Evolutionary conservation across 23 red algal species (phyloP), one percentile per base, ranked within the genome.

Genomic region (Porphyridium purpureum): DNA sequence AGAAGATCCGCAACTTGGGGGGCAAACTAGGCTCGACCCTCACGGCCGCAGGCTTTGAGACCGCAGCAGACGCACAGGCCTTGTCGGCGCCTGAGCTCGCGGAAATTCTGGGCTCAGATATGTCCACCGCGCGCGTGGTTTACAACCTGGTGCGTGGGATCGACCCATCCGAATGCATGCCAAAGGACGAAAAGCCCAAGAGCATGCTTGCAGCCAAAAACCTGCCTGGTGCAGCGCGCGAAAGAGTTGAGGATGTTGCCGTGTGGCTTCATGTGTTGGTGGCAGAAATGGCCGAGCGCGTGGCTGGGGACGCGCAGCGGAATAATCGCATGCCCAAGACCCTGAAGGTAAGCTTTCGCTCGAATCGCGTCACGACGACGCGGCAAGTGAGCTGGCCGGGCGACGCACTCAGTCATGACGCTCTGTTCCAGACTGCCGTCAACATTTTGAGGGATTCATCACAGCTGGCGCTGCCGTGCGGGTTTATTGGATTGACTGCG

Each of bases 151-250:
- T 80, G 25, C 64, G 84, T 19, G 84, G 84, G 14, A 48, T 72
- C 35, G 84, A 93, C 32, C 52, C 68, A 33, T 54, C 84, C 31
- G 51, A 64, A 33, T 72, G 80, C 31, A 74, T 51, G 33, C 57
- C 63, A 28, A 44, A 74, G 22, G 59, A 54, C 36, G n/a, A n/a
- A n/a, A 50, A 49, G 46, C 59, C 84, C 2, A 80, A 73, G 22
- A 73, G 64, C 26, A 32, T 93, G 25, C 60, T 93, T 38, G 72
- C 72, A 5, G 84, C 84, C 1, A 93, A 93, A 29, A 80, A 11
- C 30, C 73, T 93, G 30, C 31, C 36, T 25, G 27, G 15, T 19
- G 48, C 40, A 7, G 23, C 55, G 2, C 35, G 33, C 21, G 7
- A 57, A 8, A 31, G 27, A 7, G 47, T 55, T 7, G 46, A 33